Evolutionary conservation across 2,329 filamentous ascomycete species (phyloP), one percentile per base, ranked within the genome.

Genomic region (Dothistroma septosporum): DNA sequence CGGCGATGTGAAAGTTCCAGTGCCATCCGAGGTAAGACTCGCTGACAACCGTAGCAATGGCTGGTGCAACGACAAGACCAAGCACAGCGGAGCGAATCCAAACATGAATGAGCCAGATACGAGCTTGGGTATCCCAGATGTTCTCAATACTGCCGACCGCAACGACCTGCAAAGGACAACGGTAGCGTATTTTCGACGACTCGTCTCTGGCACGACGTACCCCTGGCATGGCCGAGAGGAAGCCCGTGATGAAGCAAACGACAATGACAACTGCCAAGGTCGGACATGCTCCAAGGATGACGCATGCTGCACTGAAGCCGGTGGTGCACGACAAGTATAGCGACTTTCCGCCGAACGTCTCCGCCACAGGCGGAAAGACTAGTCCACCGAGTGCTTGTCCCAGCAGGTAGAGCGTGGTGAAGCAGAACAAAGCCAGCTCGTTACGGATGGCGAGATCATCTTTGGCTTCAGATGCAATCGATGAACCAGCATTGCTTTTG

Each of bases 91-190:
- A 73, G 22, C 74, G 70, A 32, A 76, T 75, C 79, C 80, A 82
- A 7, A 75, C 66, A 57, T 77, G 78, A 9, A 82, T 72, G 14
- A 78, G 67, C 78, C 78, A 82, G 8, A 81, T 76, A 14, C 80
- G 73, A n/a, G 71, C 72, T 57, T 73, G 72, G 16, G 56, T 50
- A 33, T 60, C 53, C 60, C 53, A 59, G 6, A 55, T 46, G 53
- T 50, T 50, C 28, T 50, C 47, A 19, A 50, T 28, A 19, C 47
- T 28, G 5, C 47, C 47, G 8, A 14, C 47, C 2, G 21, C 47
- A 14, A 50, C 47, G 3, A 44, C 41, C 41, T 44, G 3, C 35
- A 44, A 16, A 21, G 10, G 0, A 3, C 1, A 19, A 7, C 14
- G 19, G 10, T 44, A n/a, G 8, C 14, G 7, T 14, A n/a, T 16